Evolutionary conservation across 1,284 basidiomycete genomes (phyloP), one percentile per base, ranked within the genome.

Genomic region (Puccinia hordei): DNA sequence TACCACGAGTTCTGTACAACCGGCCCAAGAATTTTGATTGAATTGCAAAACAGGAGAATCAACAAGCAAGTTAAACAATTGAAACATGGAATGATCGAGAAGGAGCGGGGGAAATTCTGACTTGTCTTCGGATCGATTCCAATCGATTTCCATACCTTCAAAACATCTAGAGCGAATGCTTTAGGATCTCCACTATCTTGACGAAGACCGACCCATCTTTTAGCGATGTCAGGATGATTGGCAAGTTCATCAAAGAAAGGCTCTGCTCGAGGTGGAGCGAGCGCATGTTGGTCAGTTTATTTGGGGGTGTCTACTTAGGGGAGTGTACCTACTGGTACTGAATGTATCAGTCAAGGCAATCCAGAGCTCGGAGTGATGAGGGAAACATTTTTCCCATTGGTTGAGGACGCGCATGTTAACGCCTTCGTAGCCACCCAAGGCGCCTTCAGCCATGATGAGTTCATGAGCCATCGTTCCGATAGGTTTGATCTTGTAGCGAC

Each of bases 331-430:
- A 55, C 89, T 87, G 2, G 92, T 92, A 4, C 94, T 92, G 86
- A 96, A 97, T 0, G 95, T 98, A 86, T 98, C 95, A 13, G 95
- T 96, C 59, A 97, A 87, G 27, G 94, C 93, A 77, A 93, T 90
- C 74, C 91, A 88, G 8, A 91, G 87, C 8, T 83, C 81, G 1
- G 83, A 82, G 22, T 82, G 73, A 0, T 73, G 24, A 38, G 33
- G 53, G 63, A 73, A 65, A 86, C 86, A 86, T 68, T 89, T 86
- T 84, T 96, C 92, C 95, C 95, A 98, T 76, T 93, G 88, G 71
- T 91, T 89, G 85, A 97, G 88, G 0, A 93, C 92, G 10, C 87
- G 86, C 0, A 88, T 87, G 85, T 96, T 94, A 24, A 91, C 91
- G 57, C 89, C 86, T 80, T 91, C 89, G 84, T 97, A 97, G 0